These are phyloP conservation scores for Brassica rapa DNA, from an alignment of 345 rosid genomes.

Conservation along the genomic window DNA sequence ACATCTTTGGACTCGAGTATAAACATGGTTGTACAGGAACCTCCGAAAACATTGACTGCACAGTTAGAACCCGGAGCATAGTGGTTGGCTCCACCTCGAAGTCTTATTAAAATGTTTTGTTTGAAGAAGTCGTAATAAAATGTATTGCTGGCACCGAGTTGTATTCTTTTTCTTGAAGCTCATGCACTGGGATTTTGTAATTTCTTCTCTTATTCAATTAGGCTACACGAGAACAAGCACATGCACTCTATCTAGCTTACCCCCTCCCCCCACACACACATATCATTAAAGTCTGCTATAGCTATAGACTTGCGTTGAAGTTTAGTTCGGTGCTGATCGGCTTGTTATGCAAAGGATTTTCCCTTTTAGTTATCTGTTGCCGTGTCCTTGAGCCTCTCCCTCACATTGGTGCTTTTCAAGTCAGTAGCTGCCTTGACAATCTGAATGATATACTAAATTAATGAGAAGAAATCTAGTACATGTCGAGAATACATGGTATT, in stretches of 20 bases:
- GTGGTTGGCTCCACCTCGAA: neutral
- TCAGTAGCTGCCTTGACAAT: constrained; percentile 78
- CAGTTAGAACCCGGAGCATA: neutral
- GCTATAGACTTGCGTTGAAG: neutral
- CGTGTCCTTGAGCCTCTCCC: constrained; percentile 77
- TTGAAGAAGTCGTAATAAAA: neutral
- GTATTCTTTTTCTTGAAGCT: neutral
- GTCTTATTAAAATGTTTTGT: neutral
- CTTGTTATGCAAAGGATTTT: neutral
- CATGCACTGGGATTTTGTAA: neutral
- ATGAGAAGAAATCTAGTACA: neutral
- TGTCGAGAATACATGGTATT: neutral
- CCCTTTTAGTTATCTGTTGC: neutral
- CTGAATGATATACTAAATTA: constrained; percentile 39
- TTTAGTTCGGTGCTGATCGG: neutral
- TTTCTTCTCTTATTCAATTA: neutral
- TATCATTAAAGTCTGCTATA: neutral
- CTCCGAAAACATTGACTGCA: neutral
- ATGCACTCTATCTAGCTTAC: neutral
- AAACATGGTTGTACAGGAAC: neutral
- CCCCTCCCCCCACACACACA: neutral
- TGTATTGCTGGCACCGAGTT: neutral
- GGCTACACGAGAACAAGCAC: neutral
- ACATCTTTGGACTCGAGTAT: neutral
- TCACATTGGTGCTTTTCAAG: constrained; percentile 76